phyloP scores from a whole-genome alignment of 2,329 filamentous ascomycete species.

The Xylaria sp. region DNA sequence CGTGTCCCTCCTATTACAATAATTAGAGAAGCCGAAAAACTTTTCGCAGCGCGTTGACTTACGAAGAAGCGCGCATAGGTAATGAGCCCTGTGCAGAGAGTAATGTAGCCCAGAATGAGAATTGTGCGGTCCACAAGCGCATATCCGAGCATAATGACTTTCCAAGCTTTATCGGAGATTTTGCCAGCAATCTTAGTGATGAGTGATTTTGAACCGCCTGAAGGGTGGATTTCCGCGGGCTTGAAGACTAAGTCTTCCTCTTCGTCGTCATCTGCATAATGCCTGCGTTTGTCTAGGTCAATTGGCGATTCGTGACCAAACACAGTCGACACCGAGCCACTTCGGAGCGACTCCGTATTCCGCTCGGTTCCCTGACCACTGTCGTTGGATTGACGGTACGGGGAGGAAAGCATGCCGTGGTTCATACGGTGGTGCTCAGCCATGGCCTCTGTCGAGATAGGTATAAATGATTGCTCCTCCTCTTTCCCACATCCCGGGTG shows the following conservation, averaged over 20 bases:
- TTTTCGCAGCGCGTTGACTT: constrained; percentile 54
- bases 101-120: constrained; percentile 80
- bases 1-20: constrained; percentile 67
- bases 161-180: constrained; percentile 67
- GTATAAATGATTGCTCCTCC: constrained; percentile 70
- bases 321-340: constrained; percentile 71
- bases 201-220: constrained; percentile 62
- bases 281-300: constrained; percentile 55
- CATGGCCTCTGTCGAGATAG: constrained; percentile 67
- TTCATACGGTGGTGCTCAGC: constrained; percentile 62
- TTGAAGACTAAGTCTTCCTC: constrained; percentile 56
- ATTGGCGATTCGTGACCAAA: constrained; percentile 58
- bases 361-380: constrained; percentile 80
- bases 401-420: constrained; percentile 47
- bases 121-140: constrained; percentile 79
- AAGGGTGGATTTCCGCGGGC: constrained; percentile 58
- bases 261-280: constrained; percentile 57
- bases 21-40: constrained; percentile 20
- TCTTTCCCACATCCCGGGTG: constrained; percentile 43
- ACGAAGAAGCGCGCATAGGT: constrained; percentile 88
- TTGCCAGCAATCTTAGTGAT: constrained; percentile 64
- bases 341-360: constrained; percentile 73
- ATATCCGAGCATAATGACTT: constrained; percentile 69
- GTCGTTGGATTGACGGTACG: constrained; percentile 73
- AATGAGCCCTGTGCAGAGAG: constrained; percentile 76